phyloP scores from a whole-genome alignment of 2,329 filamentous ascomycete genomes.

The Fusarium guadeloupense region DNA sequence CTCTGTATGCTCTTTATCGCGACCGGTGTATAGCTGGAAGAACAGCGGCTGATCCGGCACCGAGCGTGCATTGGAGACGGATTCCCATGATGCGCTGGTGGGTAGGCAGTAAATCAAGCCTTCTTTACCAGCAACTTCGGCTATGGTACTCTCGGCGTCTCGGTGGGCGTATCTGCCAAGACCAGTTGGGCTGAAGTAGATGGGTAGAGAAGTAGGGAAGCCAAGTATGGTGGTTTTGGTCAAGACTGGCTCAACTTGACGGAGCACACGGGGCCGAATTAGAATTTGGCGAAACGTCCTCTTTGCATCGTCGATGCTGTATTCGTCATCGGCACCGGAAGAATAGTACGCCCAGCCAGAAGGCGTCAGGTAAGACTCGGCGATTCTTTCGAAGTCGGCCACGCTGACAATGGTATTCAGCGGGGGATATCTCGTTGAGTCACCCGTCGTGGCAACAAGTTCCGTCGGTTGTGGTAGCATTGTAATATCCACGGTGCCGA shows the following conservation, averaged over 20 bases:
- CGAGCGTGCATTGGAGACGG: background rate
- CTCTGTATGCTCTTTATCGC: background rate
- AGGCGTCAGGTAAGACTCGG: background rate
- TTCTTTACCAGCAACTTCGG: background rate
- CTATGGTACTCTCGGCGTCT: background rate
- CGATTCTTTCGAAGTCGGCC: background rate
- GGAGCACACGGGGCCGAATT: background rate
- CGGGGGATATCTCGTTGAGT: background rate
- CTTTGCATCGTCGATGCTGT: background rate
- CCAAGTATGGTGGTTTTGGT: background rate
- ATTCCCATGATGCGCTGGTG: slow-evolving; percentile 1
- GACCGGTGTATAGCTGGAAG: slow-evolving; percentile 1
- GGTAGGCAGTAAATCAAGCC: background rate
- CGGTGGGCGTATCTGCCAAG: background rate
- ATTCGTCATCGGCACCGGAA: slow-evolving; percentile 1
- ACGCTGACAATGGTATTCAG: background rate
- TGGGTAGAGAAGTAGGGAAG: background rate
- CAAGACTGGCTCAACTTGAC: background rate
- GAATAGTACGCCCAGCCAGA: slow-evolving; percentile 2
- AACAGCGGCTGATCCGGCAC: background rate
- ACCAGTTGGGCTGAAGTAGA: background rate
- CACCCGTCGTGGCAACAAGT: too few relatives aligned
- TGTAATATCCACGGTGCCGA: background rate
- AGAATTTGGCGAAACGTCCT: background rate
- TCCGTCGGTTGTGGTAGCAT: background rate